These are phyloP conservation scores for Neonectria punicea DNA, from an alignment of 2,329 filamentous ascomycete genomes.

Conservation along the genomic window DNA sequence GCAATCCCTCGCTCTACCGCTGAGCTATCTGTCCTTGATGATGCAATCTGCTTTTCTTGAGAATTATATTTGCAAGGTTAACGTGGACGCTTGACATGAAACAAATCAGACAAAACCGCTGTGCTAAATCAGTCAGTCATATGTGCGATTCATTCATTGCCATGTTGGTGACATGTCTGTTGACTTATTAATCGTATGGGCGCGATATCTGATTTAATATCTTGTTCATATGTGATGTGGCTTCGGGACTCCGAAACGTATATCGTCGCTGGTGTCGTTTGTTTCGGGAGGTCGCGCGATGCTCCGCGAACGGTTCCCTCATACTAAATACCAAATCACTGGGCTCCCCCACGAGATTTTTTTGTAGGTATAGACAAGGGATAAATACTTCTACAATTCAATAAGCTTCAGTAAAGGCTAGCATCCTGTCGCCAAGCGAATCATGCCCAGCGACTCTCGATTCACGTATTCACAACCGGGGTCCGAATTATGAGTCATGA, in stretches of 20 bases:
- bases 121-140: too few relatives aligned
- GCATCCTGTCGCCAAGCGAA: background rate
- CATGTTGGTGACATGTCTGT: too few relatives aligned
- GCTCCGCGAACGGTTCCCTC: background rate
- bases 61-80: background rate
- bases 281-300: background rate
- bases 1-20: slow-evolving; percentile 5
- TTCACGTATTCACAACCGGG: background rate
- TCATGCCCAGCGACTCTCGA: background rate
- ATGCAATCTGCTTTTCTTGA: background rate
- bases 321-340: background rate
- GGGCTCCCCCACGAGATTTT: background rate
- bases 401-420: background rate
- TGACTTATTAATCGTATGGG: too few relatives aligned
- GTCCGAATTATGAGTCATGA: too few relatives aligned
- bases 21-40: slow-evolving; percentile 1
- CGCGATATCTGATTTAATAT: too few relatives aligned
- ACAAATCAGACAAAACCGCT: background rate
- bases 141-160: background rate
- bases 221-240: background rate
- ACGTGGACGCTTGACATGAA: background rate
- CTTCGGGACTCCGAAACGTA: background rate
- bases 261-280: background rate
- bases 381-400: background rate
- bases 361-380: too few relatives aligned